Conservation (phyloP, 257 asterid genomes). For the Plantago elongata region DNA sequence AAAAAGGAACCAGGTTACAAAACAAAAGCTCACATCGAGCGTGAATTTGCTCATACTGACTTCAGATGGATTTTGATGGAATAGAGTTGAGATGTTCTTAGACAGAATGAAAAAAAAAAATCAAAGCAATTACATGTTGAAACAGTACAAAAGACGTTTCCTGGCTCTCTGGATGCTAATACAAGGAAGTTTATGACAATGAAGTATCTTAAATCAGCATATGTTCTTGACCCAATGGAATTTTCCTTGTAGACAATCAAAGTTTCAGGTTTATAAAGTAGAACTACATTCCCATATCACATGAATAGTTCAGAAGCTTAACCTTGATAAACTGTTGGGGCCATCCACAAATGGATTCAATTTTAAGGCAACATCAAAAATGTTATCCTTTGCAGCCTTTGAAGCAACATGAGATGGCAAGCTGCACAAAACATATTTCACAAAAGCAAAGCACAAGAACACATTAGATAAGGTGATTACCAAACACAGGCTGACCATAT, state of each 20-base stretch:
- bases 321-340: constrained; percentile 67
- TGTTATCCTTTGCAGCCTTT: constrained; percentile 53
- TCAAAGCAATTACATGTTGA: no score
- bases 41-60: not conserved
- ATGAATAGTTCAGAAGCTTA: constrained; percentile 22
- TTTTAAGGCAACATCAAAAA: constrained; percentile 69
- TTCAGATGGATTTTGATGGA: no score
- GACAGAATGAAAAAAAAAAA: not conserved
- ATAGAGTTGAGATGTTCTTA: not conserved
- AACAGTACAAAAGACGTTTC: not conserved
- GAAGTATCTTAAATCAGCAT: not conserved
- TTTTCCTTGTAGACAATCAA: not conserved
- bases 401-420: constrained; percentile 62
- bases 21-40: not conserved
- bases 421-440: constrained; percentile 47
- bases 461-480: constrained; percentile 2
- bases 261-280: not conserved
- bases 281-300: not conserved
- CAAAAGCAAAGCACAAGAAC: constrained; percentile 20
- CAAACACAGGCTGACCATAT: not conserved
- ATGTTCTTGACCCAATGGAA: constrained; percentile 1
- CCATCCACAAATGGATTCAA: constrained; percentile 44
- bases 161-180: not conserved
- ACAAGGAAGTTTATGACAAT: not conserved
- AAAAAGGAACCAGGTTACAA: not conserved